Base-by-base conservation (phyloP, 1,139 yeast genomes). In the Hansenula lynferdii region DNA sequence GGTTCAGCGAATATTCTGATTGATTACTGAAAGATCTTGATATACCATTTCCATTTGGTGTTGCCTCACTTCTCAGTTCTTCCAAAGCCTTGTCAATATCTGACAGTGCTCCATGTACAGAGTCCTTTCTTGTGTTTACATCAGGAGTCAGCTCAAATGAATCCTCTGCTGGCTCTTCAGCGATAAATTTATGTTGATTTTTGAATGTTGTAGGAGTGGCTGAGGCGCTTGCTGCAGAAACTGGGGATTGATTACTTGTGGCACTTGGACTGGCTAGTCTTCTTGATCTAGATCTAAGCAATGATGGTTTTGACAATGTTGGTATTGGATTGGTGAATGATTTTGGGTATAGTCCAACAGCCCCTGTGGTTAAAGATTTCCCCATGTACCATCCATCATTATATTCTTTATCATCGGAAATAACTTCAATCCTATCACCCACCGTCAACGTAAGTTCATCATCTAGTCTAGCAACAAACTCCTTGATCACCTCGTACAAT, bases 341-440 rank as follows among this genome's bases (percentile, higher is more conserved):
- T 54, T 83, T 85, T 10, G 98, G 98, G 56, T 87, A 92, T 34
- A 92, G 66, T 0, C 98, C 98, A 10, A 85, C 89, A 42, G 76
- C 73, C 36, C 75, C 75, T 0, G 90, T 80, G 35, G 73, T 57
- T 39, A 85, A 59, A 51, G 90, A 89, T 46, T 81, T 80, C 9
- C 97, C 96, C 83, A 75, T 75, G 55, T 82, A 92, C 99, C 99
- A 92, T n/a, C 97, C 97, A 60, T 92, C 99, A 50, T 86, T 85
- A 61, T 85, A 92, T 54, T 86, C 97, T 45, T 81, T 76, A 61
- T 92, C 99, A 59, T 89, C 96, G 31, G 95, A 87, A 21, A 94
- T 73, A 14, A 92, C 89, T 58, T 89, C 94, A 40, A 94, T 73
- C 48, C 78, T 81, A 54, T 92, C 97, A 20, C 97, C 97, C 20